A percentile compares a stretch with the other conserved stretches of the same genome.
phyloP scores from a whole-genome alignment of 257 asterid genomes.

The Ehretia macrophylla region DNA sequence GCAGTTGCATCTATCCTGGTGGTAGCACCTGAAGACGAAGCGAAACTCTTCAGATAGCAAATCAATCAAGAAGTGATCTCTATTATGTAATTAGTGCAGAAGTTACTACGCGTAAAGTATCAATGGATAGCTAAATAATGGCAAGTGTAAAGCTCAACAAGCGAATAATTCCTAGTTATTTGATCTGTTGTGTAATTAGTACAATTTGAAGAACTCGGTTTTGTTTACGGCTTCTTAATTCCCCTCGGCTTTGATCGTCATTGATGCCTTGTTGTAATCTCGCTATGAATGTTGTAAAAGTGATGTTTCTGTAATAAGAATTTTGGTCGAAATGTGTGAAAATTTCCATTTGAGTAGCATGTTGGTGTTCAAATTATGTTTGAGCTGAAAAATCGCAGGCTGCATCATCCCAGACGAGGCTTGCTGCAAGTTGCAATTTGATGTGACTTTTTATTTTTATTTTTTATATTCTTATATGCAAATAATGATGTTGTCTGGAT shows the following conservation, averaged over 20 bases:
- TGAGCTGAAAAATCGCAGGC: too few species aligned
- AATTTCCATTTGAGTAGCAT: neutral
- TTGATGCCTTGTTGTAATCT: neutral
- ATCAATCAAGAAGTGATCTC: neutral
- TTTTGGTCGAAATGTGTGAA: neutral
- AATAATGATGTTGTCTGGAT: too few species aligned
- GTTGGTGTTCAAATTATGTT: too few species aligned
- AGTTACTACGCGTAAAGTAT: neutral
- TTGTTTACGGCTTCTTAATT: too few species aligned
- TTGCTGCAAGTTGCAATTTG: too few species aligned
- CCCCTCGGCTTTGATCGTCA: too few species aligned
- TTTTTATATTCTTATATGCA: too few species aligned
- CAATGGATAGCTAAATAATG: neutral
- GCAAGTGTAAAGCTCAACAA: conserved; percentile 9
- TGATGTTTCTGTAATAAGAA: neutral
- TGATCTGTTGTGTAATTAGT: neutral
- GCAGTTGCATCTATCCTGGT: conserved; percentile 57
- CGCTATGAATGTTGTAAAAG: neutral
- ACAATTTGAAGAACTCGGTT: neutral
- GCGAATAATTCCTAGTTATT: neutral
- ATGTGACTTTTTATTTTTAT: too few species aligned
- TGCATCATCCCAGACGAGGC: too few species aligned
- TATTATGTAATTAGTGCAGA: neutral
- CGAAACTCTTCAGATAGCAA: neutral
- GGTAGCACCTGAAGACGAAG: conserved; percentile 28